Evolutionary conservation across 345 rosid genomes (phyloP).

Genomic region (Ricinus communis): DNA sequence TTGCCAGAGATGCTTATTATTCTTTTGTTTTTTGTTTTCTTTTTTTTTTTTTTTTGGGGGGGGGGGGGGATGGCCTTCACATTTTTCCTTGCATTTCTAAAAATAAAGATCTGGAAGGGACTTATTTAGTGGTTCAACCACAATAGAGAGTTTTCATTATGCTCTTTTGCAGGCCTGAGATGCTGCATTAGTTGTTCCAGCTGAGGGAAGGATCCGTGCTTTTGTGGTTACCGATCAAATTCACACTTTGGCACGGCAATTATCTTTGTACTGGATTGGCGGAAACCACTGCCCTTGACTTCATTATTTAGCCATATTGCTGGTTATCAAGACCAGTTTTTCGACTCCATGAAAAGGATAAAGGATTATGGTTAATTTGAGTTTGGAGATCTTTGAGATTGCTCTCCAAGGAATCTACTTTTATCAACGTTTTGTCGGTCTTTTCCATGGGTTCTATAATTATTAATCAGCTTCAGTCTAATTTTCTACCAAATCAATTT

Average conservation of each 20-base stretch:
- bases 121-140: neutral
- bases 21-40: too few species aligned
- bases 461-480: neutral
- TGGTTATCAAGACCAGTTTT: neutral
- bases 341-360: neutral
- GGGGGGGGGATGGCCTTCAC: neutral
- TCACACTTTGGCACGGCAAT: neutral
- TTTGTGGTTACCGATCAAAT: neutral
- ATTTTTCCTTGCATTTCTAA: neutral
- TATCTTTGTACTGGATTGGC: neutral
- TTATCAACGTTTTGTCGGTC: neutral
- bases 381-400: neutral
- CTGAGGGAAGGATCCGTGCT: neutral
- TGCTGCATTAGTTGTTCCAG: neutral
- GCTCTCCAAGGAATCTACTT: constrained; percentile 6
- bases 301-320: too few species aligned
- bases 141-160: neutral
- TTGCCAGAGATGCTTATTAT: too few species aligned
- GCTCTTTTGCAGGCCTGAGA: too few species aligned
- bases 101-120: neutral
- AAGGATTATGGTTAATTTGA: neutral
- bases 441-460: neutral
- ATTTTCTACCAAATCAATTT: too few species aligned
- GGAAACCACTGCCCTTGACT: too few species aligned
- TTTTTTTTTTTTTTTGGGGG: too few species aligned